A percentile compares a stretch with the other conserved stretches of the same genome.
These are phyloP conservation scores for Leccinum subspadiceum DNA, from an alignment of 1,284 basidiomycete genomes.

Conservation along the genomic window DNA sequence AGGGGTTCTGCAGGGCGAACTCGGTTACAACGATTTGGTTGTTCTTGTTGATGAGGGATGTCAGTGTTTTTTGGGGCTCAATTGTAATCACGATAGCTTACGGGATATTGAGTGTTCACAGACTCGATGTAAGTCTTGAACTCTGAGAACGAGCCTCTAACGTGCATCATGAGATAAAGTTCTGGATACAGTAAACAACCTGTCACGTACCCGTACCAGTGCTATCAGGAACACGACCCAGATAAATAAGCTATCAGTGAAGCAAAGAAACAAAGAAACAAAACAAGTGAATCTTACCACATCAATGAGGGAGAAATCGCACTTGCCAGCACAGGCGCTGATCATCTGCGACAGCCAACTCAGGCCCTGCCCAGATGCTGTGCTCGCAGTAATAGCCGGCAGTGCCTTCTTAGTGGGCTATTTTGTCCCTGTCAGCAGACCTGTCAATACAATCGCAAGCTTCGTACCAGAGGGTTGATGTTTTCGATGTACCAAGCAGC, in stretches of 20 bases:
- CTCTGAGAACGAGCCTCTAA: conserved; percentile 23
- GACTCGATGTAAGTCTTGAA: conserved; percentile 30
- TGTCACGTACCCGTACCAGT: conserved; percentile 34
- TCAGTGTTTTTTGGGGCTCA: conserved; percentile 9
- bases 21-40: conserved; percentile 28
- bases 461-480: conserved; percentile 36
- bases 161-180: conserved; percentile 5
- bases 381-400: conserved; percentile 35
- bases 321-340: conserved; percentile 30
- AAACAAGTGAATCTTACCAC: conserved; percentile 15
- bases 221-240: conserved; percentile 13
- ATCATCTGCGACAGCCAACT: conserved; percentile 36
- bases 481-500: conserved; percentile 38
- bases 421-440: conserved; percentile 3
- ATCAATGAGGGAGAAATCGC: conserved; percentile 34
- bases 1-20: conserved; percentile 33
- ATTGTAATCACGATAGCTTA: conserved; percentile 9
- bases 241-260: background rate
- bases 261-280: background rate
- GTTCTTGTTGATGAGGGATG: conserved; percentile 2
- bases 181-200: background rate
- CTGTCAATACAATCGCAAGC: no score
- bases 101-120: conserved; percentile 32
- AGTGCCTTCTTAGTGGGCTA: conserved; percentile 35
- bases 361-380: conserved; percentile 29